These are phyloP conservation scores for Pholiota adiposa DNA, from an alignment of 1,284 basidiomycete genomes.

Conservation along the genomic window DNA sequence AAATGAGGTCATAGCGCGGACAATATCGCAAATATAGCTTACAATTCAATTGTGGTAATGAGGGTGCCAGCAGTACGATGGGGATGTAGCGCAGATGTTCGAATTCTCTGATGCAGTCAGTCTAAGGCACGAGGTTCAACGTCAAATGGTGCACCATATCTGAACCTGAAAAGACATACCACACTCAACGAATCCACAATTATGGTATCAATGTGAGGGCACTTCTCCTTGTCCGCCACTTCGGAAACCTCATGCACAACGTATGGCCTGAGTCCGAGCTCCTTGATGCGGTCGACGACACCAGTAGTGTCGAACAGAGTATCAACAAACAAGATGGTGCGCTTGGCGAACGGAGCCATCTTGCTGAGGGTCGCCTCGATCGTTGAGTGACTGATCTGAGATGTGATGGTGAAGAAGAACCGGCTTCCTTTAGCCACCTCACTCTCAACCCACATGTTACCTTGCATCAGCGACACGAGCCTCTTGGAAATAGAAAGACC, in stretches of 20 bases:
- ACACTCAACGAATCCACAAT: conserved; percentile 88
- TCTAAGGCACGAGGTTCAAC: conserved; percentile 48
- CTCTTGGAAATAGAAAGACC: conserved; percentile 97
- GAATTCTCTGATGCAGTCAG: conserved; percentile 87
- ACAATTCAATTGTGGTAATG: conserved; percentile 77
- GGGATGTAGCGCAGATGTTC: conserved; percentile 98
- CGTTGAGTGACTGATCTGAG: conserved; percentile 78
- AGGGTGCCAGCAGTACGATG: conserved; percentile 90
- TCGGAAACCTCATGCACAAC: conserved; percentile 80
- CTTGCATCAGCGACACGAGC: conserved; percentile 96
- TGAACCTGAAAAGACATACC: conserved; percentile 52
- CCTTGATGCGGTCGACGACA: conserved; percentile 79
- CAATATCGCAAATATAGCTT: conserved; percentile 31
- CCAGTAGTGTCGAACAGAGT: conserved; percentile 80
- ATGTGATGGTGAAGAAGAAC: conserved; percentile 97
- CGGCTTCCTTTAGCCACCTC: conserved; percentile 91
- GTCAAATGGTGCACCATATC: conserved; percentile 11
- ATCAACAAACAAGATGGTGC: conserved; percentile 90
- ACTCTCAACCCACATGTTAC: conserved; percentile 98
- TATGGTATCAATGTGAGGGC: conserved; percentile 94
- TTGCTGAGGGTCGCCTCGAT: conserved; percentile 76
- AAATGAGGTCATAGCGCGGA: conserved; percentile 7
- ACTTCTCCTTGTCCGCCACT: conserved; percentile 80
- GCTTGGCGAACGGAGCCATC: conserved; percentile 78
- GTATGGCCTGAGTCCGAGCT: conserved; percentile 83